Evolutionary conservation across 345 rosid species (phyloP).

Genomic region (Hypericum androsaemum): DNA sequence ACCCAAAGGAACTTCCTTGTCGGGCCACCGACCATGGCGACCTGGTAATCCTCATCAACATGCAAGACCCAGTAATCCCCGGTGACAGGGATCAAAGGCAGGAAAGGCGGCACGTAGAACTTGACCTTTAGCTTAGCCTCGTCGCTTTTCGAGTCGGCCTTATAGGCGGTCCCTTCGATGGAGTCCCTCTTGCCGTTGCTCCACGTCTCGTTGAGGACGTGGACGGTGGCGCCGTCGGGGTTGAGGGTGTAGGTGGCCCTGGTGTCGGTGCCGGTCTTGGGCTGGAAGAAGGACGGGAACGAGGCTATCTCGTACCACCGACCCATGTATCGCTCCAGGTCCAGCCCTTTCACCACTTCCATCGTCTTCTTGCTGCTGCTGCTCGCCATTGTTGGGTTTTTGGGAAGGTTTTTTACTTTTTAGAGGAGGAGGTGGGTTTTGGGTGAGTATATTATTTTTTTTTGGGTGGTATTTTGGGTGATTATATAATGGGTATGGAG

Average conservation of each 20-base stretch:
- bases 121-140: conserved; percentile 91
- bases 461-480: background rate
- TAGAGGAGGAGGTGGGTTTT: background rate
- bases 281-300: conserved; percentile 74
- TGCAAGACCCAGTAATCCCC: conserved; percentile 83
- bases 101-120: conserved; percentile 79
- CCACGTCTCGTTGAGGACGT: conserved; percentile 83
- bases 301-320: conserved; percentile 93
- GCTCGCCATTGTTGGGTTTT: conserved; percentile 2
- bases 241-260: conserved; percentile 73
- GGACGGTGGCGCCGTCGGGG: conserved; percentile 53
- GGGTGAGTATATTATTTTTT: background rate
- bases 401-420: background rate
- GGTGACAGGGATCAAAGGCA: conserved; percentile 65
- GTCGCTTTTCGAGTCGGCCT: conserved; percentile 61
- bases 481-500: too few relatives aligned
- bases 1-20: conserved; percentile 76
- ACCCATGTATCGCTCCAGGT: conserved; percentile 70
- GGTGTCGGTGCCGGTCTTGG: conserved; percentile 59
- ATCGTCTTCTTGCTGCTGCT: conserved; percentile 39
- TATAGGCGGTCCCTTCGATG: conserved; percentile 68
- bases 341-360: conserved; percentile 65
- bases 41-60: conserved; percentile 51
- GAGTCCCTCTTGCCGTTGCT: conserved; percentile 47
- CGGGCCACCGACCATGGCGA: conserved; percentile 74